A percentile compares a stretch with the other conserved stretches of the same genome.
These are phyloP conservation scores for Marasmius fiardii DNA, from an alignment of 1,284 basidiomycete species.

Conservation along the genomic window DNA sequence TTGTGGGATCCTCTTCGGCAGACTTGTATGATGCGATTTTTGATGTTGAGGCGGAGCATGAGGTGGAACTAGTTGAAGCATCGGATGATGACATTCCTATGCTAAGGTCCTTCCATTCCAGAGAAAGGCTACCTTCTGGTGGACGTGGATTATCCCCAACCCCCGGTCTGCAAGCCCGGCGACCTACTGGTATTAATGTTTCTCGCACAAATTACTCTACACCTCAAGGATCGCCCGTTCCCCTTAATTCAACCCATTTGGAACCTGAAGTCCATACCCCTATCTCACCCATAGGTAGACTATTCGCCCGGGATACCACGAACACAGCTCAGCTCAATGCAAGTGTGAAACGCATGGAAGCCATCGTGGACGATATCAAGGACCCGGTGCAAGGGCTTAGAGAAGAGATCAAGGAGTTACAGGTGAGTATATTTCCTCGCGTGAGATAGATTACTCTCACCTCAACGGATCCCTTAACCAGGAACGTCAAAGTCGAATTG, in stretches of 20 bases:
- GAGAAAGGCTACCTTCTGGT: slow-evolving; percentile 29
- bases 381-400: slow-evolving; percentile 61
- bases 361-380: slow-evolving; percentile 57
- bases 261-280: slow-evolving; percentile 13
- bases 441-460: slow-evolving; percentile 3
- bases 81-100: slow-evolving; percentile 33
- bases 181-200: slow-evolving; percentile 13
- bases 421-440: slow-evolving; percentile 40
- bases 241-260: slow-evolving; percentile 11
- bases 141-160: slow-evolving; percentile 17
- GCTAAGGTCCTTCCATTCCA: slow-evolving; percentile 38
- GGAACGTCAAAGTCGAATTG: slow-evolving; percentile 79
- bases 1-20: slow-evolving; percentile 61
- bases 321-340: slow-evolving; percentile 33
- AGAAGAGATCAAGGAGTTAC: slow-evolving; percentile 78
- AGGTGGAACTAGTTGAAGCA: slow-evolving; percentile 49
- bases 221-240: slow-evolving; percentile 19
- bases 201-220: slow-evolving; percentile 10
- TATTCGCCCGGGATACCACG: slow-evolving; percentile 38
- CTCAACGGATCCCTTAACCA: slow-evolving; percentile 22
- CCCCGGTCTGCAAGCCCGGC: slow-evolving; percentile 20
- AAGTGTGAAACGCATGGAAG: slow-evolving; percentile 52
- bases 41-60: slow-evolving; percentile 56
- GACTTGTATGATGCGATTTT: slow-evolving; percentile 77
- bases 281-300: slow-evolving; percentile 42